These are phyloP conservation scores for Solanum hybrid DNA, from an alignment of 305 asterid species.

Conservation along the genomic window DNA sequence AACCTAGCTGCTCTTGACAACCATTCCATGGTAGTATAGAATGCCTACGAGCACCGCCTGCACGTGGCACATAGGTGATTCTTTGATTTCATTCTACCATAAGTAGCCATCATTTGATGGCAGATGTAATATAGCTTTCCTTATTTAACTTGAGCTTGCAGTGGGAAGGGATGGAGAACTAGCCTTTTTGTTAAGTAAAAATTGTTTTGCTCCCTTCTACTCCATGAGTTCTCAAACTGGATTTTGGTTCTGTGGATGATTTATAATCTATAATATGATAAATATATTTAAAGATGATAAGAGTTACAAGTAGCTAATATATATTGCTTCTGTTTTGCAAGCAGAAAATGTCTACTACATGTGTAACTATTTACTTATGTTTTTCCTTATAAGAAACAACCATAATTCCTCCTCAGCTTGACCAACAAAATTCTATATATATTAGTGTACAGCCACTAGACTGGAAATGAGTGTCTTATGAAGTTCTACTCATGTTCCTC, in stretches of 20 bases:
- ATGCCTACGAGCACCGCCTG: conserved; percentile 13
- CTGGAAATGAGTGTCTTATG: background rate
- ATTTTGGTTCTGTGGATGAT: background rate
- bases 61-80: conserved; percentile 32
- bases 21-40: conserved; percentile 9
- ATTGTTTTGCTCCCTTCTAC: background rate
- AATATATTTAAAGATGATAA: background rate
- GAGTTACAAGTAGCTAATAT: background rate
- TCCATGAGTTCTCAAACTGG: background rate
- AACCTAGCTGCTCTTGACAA: conserved; percentile 22
- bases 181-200: background rate
- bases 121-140: conserved; percentile 40
- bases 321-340: background rate
- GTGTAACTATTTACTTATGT: background rate
- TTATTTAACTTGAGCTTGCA: conserved; percentile 2
- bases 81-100: conserved; percentile 31
- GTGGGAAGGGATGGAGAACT: background rate
- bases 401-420: background rate
- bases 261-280: background rate
- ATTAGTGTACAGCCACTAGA: background rate
- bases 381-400: background rate
- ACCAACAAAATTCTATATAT: background rate
- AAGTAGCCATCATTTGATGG: conserved; percentile 36
- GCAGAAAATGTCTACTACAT: background rate
- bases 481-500: background rate